Evolutionary conservation across 106 monocot species (phyloP).

Genomic region (Posidonia australis): DNA sequence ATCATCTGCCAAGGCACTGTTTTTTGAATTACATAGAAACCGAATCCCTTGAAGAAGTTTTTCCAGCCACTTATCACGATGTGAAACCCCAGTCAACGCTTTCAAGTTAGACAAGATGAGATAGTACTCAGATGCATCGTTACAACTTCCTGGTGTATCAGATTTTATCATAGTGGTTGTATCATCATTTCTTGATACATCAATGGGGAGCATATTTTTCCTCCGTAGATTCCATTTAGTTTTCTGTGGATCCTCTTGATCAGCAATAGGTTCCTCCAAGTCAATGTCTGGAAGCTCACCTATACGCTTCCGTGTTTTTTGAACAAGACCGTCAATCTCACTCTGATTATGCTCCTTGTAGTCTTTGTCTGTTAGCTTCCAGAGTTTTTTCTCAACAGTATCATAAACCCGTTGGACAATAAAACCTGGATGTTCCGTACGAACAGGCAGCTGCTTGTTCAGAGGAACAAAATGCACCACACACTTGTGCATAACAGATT

Average conservation of each 20-base stretch:
- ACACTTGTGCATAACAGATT: slow-evolving; percentile 95
- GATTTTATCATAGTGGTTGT: slow-evolving; percentile 10
- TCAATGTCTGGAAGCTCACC: slow-evolving; percentile 81
- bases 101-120: slow-evolving; percentile 45
- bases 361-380: slow-evolving; percentile 89
- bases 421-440: slow-evolving; percentile 71
- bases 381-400: slow-evolving; percentile 62
- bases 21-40: slow-evolving; percentile 34
- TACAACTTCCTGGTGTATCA: slow-evolving; percentile 30
- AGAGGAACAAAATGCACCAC: slow-evolving; percentile 93
- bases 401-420: slow-evolving; percentile 93
- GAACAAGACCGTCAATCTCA: slow-evolving; percentile 72
- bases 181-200: slow-evolving; percentile 44
- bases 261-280: slow-evolving; percentile 22
- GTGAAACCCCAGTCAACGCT: slow-evolving; percentile 55
- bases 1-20: slow-evolving; percentile 22
- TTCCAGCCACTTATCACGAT: slow-evolving; percentile 83
- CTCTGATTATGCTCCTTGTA: slow-evolving; percentile 85
- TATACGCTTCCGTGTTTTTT: slow-evolving; percentile 58
- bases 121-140: slow-evolving; percentile 44
- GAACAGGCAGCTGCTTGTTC: slow-evolving; percentile 70
- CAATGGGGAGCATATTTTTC: slow-evolving; percentile 40
- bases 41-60: slow-evolving; percentile 70
- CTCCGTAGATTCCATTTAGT: slow-evolving; percentile 45
- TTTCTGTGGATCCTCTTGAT: slow-evolving; percentile 22